Evolutionary conservation across 345 rosid genomes (phyloP).

Genomic region (Hevea brasiliensis): DNA sequence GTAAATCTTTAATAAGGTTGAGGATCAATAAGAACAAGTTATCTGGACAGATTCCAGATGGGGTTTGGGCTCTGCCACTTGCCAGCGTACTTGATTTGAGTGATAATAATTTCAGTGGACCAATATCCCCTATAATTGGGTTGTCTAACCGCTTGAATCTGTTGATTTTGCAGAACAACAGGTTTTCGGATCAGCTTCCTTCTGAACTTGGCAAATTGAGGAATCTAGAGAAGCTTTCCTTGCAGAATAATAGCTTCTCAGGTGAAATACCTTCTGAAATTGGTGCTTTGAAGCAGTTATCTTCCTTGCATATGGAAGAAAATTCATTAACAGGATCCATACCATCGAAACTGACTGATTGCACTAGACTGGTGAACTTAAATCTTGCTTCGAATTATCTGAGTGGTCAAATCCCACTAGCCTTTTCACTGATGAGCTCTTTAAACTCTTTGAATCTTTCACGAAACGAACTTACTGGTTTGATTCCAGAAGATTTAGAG

Average conservation of each 20-base stretch:
- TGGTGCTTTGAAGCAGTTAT: constrained; percentile 51
- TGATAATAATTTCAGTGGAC: constrained; percentile 65
- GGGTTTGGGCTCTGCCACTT: constrained; percentile 67
- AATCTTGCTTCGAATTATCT: constrained; percentile 69
- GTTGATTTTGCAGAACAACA: constrained; percentile 58
- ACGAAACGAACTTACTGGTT: constrained; percentile 56
- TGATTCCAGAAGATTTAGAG: constrained; percentile 51
- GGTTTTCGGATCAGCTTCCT: constrained; percentile 68
- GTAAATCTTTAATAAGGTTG: constrained; percentile 62
- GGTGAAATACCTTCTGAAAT: constrained; percentile 59
- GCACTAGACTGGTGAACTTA: constrained; percentile 62
- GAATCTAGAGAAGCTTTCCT: constrained; percentile 53
- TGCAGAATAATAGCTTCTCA: constrained; percentile 58
- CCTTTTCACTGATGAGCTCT: constrained; percentile 46
- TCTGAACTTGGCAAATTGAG: constrained; percentile 52
- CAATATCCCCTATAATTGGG: constrained; percentile 49
- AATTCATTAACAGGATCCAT: constrained; percentile 64
- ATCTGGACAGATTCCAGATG: constrained; percentile 56
- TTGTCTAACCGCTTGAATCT: constrained; percentile 48
- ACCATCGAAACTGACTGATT: constrained; percentile 49
- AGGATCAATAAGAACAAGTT: constrained; percentile 60
- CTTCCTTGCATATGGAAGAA: constrained; percentile 68
- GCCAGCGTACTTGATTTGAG: constrained; percentile 66
- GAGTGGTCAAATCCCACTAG: constrained; percentile 51
- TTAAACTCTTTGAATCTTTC: constrained; percentile 84